Percentiles rank a stretch among this genome's conserved stretches.
Evolutionary conservation across 148 eudicot genomes (phyloP).

Genomic region (Dysphania ambrosioides): DNA sequence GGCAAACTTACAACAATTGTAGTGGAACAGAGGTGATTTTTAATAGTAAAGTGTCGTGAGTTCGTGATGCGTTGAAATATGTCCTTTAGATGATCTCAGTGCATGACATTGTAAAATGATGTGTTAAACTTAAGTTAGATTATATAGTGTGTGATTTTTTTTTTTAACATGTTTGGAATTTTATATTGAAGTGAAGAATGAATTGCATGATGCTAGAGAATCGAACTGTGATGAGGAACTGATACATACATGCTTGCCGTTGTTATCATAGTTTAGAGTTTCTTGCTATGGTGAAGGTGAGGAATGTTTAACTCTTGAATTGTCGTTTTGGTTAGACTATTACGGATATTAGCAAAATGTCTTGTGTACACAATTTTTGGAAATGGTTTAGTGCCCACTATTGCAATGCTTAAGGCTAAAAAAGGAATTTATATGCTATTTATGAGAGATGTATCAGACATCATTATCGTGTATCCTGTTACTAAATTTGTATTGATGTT

Average conservation of each 20-base stretch:
- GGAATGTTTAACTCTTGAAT: conserved; percentile 3
- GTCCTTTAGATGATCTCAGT: background rate
- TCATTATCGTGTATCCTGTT: background rate
- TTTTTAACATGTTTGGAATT: conserved; percentile 30
- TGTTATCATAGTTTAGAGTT: conserved; percentile 82
- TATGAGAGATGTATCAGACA: background rate
- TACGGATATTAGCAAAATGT: background rate
- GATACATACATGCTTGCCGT: conserved; percentile 64
- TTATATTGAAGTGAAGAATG: conserved; percentile 21
- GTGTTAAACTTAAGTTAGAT: background rate
- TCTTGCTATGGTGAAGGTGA: conserved; percentile 80
- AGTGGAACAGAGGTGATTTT: background rate
- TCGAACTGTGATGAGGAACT: conserved; percentile 49
- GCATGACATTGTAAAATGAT: background rate
- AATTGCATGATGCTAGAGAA: conserved; percentile 24
- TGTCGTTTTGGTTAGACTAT: background rate
- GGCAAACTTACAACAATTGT: background rate
- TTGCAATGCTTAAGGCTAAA: too few species aligned
- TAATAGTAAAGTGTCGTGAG: too few species aligned
- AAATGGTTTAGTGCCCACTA: too few species aligned
- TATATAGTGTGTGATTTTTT: background rate
- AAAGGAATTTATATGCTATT: background rate
- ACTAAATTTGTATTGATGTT: background rate
- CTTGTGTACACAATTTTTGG: background rate
- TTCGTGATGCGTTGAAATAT: too few species aligned